These are phyloP conservation scores for Lipomyces chichibuensis DNA, from an alignment of 805 yeast species.

Conservation along the genomic window DNA sequence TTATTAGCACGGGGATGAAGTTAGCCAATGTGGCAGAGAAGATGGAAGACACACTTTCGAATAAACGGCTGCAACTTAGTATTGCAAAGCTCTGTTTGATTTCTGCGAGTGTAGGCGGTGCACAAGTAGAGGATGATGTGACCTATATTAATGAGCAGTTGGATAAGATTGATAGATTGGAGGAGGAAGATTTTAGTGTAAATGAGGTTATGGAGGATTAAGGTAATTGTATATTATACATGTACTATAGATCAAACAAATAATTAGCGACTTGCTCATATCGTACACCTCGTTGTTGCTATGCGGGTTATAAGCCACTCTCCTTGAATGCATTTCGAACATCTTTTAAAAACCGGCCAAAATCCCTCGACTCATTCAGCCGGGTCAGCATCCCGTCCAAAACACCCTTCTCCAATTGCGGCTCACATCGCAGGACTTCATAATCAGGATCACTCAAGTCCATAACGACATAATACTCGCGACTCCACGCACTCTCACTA, in stretches of 20 bases:
- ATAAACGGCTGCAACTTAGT: slow-evolving; percentile 62
- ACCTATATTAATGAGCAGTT: slow-evolving; percentile 4
- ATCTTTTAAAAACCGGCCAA: slow-evolving; percentile 40
- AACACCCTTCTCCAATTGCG: slow-evolving; percentile 44
- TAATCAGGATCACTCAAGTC: slow-evolving; percentile 52
- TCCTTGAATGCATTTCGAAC: slow-evolving; percentile 40
- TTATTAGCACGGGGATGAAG: slow-evolving; percentile 53
- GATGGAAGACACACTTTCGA: slow-evolving; percentile 49
- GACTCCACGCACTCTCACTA: slow-evolving; percentile 50
- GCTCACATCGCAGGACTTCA: slow-evolving; percentile 47
- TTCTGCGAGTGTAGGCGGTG: slow-evolving; percentile 43
- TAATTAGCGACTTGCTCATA: neutral
- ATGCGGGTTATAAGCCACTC: neutral
- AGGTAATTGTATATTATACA: neutral
- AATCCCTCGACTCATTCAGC: slow-evolving; percentile 38
- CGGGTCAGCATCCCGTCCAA: slow-evolving; percentile 32
- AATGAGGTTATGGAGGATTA: neutral
- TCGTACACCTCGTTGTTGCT: neutral
- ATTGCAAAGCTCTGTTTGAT: slow-evolving; percentile 70
- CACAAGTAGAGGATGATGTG: slow-evolving; percentile 7
- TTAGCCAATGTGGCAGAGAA: slow-evolving; percentile 51
- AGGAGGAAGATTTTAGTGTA: neutral
- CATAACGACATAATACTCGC: slow-evolving; percentile 51
- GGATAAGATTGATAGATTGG: neutral
- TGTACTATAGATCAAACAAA: neutral